phyloP scores from a whole-genome alignment of 2,329 filamentous ascomycete genomes.

The Sarocladium brachiariae region DNA sequence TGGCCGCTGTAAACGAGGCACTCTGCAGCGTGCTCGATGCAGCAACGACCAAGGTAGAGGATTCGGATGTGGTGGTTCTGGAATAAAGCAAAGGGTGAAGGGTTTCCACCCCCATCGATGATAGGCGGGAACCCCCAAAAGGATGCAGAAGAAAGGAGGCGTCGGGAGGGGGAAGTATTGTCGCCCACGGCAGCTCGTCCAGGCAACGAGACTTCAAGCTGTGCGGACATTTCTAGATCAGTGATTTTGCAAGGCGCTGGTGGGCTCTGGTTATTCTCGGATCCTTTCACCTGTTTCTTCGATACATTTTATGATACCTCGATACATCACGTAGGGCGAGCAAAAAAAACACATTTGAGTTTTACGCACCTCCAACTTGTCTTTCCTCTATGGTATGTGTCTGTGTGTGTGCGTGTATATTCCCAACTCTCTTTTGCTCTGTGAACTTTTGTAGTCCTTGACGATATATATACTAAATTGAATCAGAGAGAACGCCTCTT shows the following conservation, averaged over 20 bases:
- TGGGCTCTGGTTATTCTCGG: neutral
- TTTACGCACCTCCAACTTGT: no score
- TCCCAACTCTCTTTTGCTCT: no score
- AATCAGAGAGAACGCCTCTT: no score
- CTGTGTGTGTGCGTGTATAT: no score
- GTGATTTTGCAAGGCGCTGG: slow-evolving; percentile 9
- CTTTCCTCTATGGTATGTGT: no score
- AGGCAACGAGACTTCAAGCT: no score
- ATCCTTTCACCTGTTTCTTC: neutral
- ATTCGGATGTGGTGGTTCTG: slow-evolving; percentile 17
- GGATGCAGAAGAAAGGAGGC: neutral
- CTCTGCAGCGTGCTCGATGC: slow-evolving; percentile 26
- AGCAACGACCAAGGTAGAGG: neutral
- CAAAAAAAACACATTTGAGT: neutral
- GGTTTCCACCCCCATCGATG: no score
- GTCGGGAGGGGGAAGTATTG: neutral
- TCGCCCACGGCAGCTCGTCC: no score
- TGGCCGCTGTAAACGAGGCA: slow-evolving; percentile 40
- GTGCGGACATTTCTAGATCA: neutral
- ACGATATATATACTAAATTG: no score
- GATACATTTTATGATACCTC: slow-evolving; percentile 9
- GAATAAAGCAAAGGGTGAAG: slow-evolving; percentile 14
- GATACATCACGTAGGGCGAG: slow-evolving; percentile 6
- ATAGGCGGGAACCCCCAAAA: no score
- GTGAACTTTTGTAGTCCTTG: no score